phyloP scores from a whole-genome alignment of 352 stramenopile species.

The Pythium pectinolyticum region DNA sequence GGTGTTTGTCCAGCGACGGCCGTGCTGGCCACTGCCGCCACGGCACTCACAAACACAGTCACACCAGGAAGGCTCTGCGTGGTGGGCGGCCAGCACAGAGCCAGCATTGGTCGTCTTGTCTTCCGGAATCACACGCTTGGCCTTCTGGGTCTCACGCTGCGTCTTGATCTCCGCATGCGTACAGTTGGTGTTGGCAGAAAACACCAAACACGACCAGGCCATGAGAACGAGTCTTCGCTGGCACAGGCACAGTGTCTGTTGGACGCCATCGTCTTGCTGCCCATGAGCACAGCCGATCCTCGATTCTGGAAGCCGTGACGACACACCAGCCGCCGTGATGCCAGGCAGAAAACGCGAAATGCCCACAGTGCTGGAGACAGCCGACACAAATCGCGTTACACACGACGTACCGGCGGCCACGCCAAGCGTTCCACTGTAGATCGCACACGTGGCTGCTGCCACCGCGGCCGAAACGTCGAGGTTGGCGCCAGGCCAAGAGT shows the following conservation, averaged over 20 bases:
- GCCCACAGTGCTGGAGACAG: no score
- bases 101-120: conserved; percentile 59
- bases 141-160: conserved; percentile 46
- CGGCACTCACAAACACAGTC: conserved; percentile 65
- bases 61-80: conserved; percentile 71
- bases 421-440: conserved; percentile 73
- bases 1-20: conserved; percentile 39
- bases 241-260: conserved; percentile 63
- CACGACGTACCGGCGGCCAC: conserved; percentile 53
- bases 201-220: conserved; percentile 66
- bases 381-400: conserved; percentile 82
- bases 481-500: conserved; percentile 47
- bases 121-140: conserved; percentile 58
- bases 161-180: conserved; percentile 60
- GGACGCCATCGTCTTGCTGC: conserved; percentile 61
- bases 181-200: conserved; percentile 45
- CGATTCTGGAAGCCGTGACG: conserved; percentile 34
- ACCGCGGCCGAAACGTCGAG: conserved; percentile 60
- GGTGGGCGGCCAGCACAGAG: conserved; percentile 57
- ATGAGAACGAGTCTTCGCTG: conserved; percentile 63
- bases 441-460: conserved; percentile 54
- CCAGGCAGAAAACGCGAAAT: conserved; percentile 76
- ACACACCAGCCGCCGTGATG: conserved; percentile 44
- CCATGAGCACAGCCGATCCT: conserved; percentile 43
- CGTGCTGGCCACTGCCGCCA: conserved; percentile 71